A percentile compares a stretch with the other conserved stretches of the same genome.
phyloP scores from a whole-genome alignment of 371 early-diverging fungal genomes.

The Massospora cicadina region DNA sequence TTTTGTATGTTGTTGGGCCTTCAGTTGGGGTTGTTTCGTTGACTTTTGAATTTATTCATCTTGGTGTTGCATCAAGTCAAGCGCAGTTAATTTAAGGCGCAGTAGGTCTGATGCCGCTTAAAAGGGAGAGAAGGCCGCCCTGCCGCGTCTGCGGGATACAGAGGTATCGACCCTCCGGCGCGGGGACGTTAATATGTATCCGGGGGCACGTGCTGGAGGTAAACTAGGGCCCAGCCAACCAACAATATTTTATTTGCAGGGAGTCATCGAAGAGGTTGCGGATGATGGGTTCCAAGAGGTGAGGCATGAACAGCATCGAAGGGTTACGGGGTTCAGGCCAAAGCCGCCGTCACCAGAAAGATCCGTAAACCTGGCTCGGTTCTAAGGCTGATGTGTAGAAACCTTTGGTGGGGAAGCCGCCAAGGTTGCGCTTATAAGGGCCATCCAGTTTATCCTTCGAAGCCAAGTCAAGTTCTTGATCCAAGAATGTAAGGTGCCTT shows the following conservation, averaged over 20 bases:
- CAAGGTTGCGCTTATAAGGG: not conserved
- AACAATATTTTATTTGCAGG: not conserved
- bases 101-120: not conserved
- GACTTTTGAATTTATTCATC: no score
- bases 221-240: not conserved
- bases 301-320: not conserved
- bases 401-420: not conserved
- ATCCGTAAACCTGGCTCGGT: not conserved
- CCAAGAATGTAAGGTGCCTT: not conserved
- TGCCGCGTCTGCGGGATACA: not conserved
- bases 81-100: no score
- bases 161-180: not conserved
- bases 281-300: not conserved
- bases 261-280: not conserved
- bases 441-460: not conserved
- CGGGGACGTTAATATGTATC: not conserved
- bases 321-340: not conserved
- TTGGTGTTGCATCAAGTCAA: no score
- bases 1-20: no score
- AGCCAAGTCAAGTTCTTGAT: not conserved
- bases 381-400: not conserved
- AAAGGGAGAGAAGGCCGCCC: not conserved
- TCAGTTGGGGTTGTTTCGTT: no score
- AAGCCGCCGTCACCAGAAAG: not conserved
- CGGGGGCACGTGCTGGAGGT: not conserved